Percentiles rank a stretch among this genome's conserved stretches.
Conservation (phyloP, 2,329 filamentous ascomycete genomes). For the Cladophialophora exuberans region DNA sequence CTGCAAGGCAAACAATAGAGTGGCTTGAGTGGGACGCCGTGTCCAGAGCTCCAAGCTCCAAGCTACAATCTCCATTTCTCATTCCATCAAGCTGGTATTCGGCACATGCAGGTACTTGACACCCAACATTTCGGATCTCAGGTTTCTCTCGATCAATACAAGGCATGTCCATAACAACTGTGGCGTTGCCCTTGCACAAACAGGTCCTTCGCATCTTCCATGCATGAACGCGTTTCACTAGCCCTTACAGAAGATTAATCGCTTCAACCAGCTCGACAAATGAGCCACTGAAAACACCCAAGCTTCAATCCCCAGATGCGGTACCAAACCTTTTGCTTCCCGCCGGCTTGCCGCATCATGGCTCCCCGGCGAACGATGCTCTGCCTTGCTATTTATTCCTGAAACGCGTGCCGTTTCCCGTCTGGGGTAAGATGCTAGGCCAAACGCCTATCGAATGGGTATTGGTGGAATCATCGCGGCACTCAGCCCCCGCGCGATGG, state of each 20-base stretch:
- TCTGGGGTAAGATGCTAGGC: neutral
- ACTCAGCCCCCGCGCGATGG: conserved; percentile 25
- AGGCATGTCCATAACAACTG: neutral
- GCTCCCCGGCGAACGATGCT: conserved; percentile 15
- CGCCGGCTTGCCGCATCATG: neutral
- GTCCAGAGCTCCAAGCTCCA: no score
- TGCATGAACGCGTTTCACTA: conserved; percentile 2
- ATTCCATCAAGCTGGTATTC: no score
- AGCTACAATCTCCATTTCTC: no score
- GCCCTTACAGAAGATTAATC: neutral
- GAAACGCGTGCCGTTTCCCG: conserved; percentile 24
- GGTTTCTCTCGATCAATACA: no score
- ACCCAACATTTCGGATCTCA: no score
- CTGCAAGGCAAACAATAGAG: no score
- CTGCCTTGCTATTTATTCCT: conserved; percentile 31
- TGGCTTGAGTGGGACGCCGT: no score
- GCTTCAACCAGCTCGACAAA: neutral
- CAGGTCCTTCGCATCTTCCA: neutral
- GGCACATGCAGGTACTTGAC: no score
- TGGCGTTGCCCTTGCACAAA: neutral
- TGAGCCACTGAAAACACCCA: neutral
- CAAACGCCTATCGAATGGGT: neutral
- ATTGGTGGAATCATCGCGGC: conserved; percentile 9
- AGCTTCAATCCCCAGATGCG: neutral
- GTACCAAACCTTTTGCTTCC: conserved; percentile 8